Conservation (phyloP, 306 rosid genomes). For the Geum urbanum region DNA sequence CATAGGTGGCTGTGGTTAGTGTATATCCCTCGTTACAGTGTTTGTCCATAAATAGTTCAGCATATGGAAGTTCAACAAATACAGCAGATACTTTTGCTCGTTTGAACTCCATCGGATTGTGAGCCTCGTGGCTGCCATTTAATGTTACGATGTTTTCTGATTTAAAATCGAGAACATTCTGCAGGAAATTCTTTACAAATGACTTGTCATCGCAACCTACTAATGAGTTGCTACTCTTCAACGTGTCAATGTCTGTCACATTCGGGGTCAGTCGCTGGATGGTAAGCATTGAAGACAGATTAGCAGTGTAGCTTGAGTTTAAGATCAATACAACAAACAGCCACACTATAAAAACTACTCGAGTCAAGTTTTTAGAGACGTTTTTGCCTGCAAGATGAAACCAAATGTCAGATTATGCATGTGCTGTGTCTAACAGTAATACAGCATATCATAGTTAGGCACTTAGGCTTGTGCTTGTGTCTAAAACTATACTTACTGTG, state of each 20-base stretch:
- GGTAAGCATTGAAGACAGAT: conserved; percentile 57
- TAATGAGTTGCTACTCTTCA: conserved; percentile 34
- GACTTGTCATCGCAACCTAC: conserved; percentile 50
- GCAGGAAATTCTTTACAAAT: conserved; percentile 43
- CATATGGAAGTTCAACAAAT: conserved; percentile 69
- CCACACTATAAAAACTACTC: conserved; percentile 44
- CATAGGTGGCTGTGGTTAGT: conserved; percentile 30
- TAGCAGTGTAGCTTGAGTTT: conserved; percentile 73
- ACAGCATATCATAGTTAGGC: too few relatives aligned
- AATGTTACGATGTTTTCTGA: conserved; percentile 23
- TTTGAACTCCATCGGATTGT: conserved; percentile 12
- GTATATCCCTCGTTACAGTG: conserved; percentile 40
- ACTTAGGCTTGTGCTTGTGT: neutral
- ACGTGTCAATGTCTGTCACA: conserved; percentile 38
- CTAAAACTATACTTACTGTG: conserved; percentile 44
- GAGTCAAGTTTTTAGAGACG: conserved; percentile 40
- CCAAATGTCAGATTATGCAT: neutral
- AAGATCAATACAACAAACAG: conserved; percentile 49
- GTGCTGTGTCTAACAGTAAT: neutral
- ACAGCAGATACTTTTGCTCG: conserved; percentile 45
- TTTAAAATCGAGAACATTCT: conserved; percentile 30
- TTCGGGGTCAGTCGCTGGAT: conserved; percentile 25
- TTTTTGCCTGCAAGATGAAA: conserved; percentile 38
- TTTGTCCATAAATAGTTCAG: conserved; percentile 38
- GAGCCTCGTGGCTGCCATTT: conserved; percentile 7